Evolutionary conservation across 1,284 basidiomycete species (phyloP).

Genomic region (Tylopilus sp.): DNA sequence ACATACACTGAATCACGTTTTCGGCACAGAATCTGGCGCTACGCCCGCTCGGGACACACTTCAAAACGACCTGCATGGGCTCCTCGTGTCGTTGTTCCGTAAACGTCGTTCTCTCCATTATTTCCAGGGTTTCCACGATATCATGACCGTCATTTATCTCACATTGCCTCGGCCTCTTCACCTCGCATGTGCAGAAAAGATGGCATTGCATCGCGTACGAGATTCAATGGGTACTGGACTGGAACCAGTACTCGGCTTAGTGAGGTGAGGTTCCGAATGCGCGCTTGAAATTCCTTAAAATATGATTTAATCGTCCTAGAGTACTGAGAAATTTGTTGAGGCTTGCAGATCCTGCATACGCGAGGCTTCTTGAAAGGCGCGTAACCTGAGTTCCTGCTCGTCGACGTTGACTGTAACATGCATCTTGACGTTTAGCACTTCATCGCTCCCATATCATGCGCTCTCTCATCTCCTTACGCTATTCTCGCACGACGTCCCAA

Average conservation of each 20-base stretch:
- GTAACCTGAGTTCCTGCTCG: constrained; percentile 23
- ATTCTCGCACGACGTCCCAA: constrained; percentile 88
- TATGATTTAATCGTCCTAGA: constrained; percentile 35
- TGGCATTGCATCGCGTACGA: constrained; percentile 79
- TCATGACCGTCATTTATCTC: constrained; percentile 81
- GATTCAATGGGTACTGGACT: constrained; percentile 87
- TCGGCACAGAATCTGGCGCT: constrained; percentile 25
- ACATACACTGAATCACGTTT: constrained; percentile 15
- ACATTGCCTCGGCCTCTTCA: constrained; percentile 65
- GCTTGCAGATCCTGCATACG: constrained; percentile 68
- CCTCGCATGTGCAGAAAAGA: constrained; percentile 58
- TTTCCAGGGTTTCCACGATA: constrained; percentile 96
- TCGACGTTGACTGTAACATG: constrained; percentile 2
- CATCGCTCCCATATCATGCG: constrained; percentile 80
- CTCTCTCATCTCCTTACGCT: constrained; percentile 88
- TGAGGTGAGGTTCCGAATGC: constrained; percentile 49
- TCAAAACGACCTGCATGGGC: constrained; percentile 65
- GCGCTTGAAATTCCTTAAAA: not conserved
- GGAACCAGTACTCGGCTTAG: constrained; percentile 79
- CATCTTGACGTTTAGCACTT: constrained; percentile 35
- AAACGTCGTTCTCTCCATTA: constrained; percentile 73
- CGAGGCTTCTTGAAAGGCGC: constrained; percentile 63
- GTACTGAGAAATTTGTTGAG: constrained; percentile 68
- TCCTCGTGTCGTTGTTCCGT: constrained; percentile 76
- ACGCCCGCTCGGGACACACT: constrained; percentile 40